Evolutionary conservation across 139 green algal species (phyloP).

Genomic region (Chlamydomonas eustigma): DNA sequence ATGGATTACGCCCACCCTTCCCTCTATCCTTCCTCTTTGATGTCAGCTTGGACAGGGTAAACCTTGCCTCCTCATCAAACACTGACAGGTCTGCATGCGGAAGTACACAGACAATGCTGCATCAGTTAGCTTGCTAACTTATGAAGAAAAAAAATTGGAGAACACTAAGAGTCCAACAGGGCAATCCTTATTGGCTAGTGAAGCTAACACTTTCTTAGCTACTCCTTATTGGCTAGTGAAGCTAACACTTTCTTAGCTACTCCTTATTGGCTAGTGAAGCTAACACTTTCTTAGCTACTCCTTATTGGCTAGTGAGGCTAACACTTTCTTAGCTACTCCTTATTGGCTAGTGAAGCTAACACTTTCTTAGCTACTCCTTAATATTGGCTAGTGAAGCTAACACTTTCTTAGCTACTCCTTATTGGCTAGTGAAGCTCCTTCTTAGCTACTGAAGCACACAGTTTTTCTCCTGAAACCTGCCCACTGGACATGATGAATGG

Average conservation of each 20-base stretch:
- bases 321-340: not conserved
- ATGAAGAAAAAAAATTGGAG: not conserved
- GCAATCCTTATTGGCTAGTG: not conserved
- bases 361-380: no score
- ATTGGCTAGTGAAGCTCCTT: no score
- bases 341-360: no score
- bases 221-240: not conserved
- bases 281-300: not conserved
- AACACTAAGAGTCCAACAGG: not conserved
- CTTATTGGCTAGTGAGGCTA: not conserved
- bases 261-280: no score
- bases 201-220: not conserved
- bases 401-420: no score
- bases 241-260: no score
- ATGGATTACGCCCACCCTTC: slow-evolving; percentile 70
- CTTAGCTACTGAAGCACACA: not conserved
- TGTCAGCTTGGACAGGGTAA: slow-evolving; percentile 6
- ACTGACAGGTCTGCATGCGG: not conserved
- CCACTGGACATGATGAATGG: not conserved
- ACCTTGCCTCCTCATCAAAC: not conserved
- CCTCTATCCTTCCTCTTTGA: slow-evolving; percentile 30
- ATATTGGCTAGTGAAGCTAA: no score
- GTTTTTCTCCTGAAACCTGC: not conserved
- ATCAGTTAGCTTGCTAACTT: not conserved
- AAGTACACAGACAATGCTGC: not conserved